Evolutionary conservation across 371 early-diverging fungal genomes (phyloP), one percentile per base, ranked within the genome.

Genomic region (Phascolomyces articulosus): DNA sequence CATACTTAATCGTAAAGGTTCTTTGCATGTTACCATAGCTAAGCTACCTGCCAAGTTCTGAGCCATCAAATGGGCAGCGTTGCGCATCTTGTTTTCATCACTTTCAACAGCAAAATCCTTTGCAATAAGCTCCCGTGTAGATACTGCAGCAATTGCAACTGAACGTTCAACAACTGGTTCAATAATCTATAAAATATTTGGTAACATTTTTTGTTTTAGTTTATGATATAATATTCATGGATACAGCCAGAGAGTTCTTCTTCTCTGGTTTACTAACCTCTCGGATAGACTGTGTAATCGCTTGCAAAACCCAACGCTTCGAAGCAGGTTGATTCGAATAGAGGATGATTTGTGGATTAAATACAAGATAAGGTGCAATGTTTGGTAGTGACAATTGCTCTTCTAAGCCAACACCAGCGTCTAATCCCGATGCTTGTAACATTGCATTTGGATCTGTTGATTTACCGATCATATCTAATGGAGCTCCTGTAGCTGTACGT

Each of bases 21-120:
- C 98, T 63, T 96, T 92, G 68, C 94, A 95, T 2, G 95, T 92
- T 11, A 95, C 97, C 56, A 96, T 87, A 3, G 96, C 96, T 34
- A 97, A 82, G 61, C 88, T 90, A 3, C 91, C 90, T 47, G 79
- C 79, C 11, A 98, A 76, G 20, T 88, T 93, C 62, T 94, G 93
- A 7, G 90, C 95, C 98, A 98, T 98, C 54, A 91, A 65, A 65
- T 95, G 95, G 2, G 97, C 97, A 4, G 99, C 94, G 40, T 93
- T 90, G 40, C 94, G 83, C 90, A 97, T 90, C 68, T 90, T 89
- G 49, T 92, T 91, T 70, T 97, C 97, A 70, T 95, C 93, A 2
- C 94, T 88, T 73, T 98, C 98, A 69, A 92, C 84, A 2, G 92
- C 91, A 78, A 98, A 97, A 67, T 98, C 99, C 75, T 97, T 97